Percentiles rank a stretch among this genome's conserved stretches.
Evolutionary conservation across 2,329 filamentous ascomycete species (phyloP).

Genomic region (Neonectria hederae): DNA sequence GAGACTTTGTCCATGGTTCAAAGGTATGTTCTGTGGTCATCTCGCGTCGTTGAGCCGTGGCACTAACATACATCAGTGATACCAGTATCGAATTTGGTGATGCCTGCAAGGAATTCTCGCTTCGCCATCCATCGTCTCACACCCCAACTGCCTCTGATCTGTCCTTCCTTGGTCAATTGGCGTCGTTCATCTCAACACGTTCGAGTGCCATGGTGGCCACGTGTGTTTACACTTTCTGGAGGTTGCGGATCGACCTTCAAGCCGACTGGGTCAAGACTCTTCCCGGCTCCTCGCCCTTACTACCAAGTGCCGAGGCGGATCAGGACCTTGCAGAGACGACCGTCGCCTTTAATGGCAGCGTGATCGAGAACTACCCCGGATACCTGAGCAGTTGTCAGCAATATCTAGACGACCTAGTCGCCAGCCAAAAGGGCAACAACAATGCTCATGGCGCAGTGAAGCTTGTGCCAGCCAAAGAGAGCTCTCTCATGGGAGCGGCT

Average conservation of each 20-base stretch:
- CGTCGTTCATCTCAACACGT: constrained; percentile 64
- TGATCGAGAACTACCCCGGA: constrained; percentile 80
- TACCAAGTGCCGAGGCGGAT: constrained; percentile 61
- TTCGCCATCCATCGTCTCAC: constrained; percentile 58
- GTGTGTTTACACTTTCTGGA: constrained; percentile 68
- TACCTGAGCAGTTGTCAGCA: constrained; percentile 71
- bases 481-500: constrained; percentile 78
- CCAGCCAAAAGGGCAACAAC: constrained; percentile 36
- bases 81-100: constrained; percentile 52
- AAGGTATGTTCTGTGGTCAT: constrained; percentile 55
- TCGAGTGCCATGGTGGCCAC: constrained; percentile 69
- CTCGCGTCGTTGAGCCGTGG: not conserved
- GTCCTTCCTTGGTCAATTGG: constrained; percentile 60
- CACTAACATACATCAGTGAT: constrained; percentile 53
- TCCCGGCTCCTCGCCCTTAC: constrained; percentile 45
- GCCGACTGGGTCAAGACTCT: constrained; percentile 47
- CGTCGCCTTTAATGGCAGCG: constrained; percentile 82
- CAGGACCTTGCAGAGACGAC: constrained; percentile 59
- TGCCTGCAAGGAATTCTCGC: constrained; percentile 59
- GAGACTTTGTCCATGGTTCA: constrained; percentile 68
- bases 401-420: constrained; percentile 69
- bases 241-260: constrained; percentile 61
- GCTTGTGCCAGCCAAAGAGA: constrained; percentile 76
- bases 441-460: constrained; percentile 59
- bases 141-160: constrained; percentile 59